A percentile compares a stretch with the other conserved stretches of the same genome.
These are phyloP conservation scores for Neurospora pannonica DNA, from an alignment of 495 filamentous ascomycete genomes.

Conservation along the genomic window DNA sequence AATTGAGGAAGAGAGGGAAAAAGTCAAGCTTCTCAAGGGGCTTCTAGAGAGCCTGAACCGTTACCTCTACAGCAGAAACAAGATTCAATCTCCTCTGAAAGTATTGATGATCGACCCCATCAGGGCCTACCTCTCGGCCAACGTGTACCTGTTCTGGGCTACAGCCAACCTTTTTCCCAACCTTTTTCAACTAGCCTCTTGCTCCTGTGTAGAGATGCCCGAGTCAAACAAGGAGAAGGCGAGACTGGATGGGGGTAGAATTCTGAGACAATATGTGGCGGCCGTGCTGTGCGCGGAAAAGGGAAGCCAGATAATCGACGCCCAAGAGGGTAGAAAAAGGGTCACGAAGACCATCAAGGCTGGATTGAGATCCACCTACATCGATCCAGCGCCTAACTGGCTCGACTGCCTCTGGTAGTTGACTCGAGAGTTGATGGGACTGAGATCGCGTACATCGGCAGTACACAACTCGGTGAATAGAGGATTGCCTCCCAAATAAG, in stretches of 20 bases:
- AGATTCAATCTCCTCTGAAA: neutral
- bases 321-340: neutral
- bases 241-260: neutral
- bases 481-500: neutral
- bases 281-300: neutral
- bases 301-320: neutral
- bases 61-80: neutral
- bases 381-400: neutral
- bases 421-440: neutral
- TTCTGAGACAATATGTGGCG: neutral
- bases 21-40: neutral
- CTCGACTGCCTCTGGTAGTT: neutral
- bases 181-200: neutral
- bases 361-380: neutral
- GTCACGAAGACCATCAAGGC: neutral
- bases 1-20: neutral
- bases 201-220: neutral
- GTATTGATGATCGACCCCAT: neutral
- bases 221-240: neutral
- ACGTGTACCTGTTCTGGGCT: neutral
- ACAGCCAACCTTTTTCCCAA: neutral
- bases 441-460: neutral
- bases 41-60: neutral
- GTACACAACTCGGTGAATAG: neutral
- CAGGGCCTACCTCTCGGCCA: neutral